A percentile compares a stretch with the other conserved stretches of the same genome.
phyloP scores from a whole-genome alignment of 2,329 filamentous ascomycete genomes.

The Daldinia eschscholtzii region DNA sequence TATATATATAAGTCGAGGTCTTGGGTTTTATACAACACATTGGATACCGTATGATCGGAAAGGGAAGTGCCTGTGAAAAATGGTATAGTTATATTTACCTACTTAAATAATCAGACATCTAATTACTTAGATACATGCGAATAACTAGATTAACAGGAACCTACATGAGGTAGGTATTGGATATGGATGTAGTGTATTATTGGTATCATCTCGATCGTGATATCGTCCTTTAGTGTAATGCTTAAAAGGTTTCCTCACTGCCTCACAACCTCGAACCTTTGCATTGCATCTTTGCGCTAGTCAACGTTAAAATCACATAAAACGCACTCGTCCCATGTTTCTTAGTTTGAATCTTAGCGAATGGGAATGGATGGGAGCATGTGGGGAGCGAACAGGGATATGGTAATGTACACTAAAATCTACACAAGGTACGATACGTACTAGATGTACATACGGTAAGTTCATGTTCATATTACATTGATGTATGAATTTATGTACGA shows the following conservation, averaged over 20 bases:
- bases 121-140: background rate
- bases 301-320: slow-evolving; percentile 35
- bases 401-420: slow-evolving; percentile 9
- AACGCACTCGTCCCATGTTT: slow-evolving; percentile 39
- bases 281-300: slow-evolving; percentile 33
- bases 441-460: background rate
- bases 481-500: background rate
- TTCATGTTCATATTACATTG: background rate
- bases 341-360: slow-evolving; percentile 31
- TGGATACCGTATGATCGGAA: background rate
- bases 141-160: too few species aligned
- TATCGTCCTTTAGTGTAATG: slow-evolving; percentile 5
- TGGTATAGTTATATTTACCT: background rate
- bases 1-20: too few species aligned
- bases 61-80: background rate
- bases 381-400: slow-evolving; percentile 37
- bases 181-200: background rate
- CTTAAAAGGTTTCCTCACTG: background rate
- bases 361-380: slow-evolving; percentile 44
- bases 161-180: background rate
- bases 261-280: slow-evolving; percentile 11
- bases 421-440: slow-evolving; percentile 8
- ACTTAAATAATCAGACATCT: background rate
- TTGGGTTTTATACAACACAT: background rate
- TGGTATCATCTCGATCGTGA: slow-evolving; percentile 11